phyloP scores from a whole-genome alignment of 1,139 yeast genomes.

The Taphrina betulina region DNA sequence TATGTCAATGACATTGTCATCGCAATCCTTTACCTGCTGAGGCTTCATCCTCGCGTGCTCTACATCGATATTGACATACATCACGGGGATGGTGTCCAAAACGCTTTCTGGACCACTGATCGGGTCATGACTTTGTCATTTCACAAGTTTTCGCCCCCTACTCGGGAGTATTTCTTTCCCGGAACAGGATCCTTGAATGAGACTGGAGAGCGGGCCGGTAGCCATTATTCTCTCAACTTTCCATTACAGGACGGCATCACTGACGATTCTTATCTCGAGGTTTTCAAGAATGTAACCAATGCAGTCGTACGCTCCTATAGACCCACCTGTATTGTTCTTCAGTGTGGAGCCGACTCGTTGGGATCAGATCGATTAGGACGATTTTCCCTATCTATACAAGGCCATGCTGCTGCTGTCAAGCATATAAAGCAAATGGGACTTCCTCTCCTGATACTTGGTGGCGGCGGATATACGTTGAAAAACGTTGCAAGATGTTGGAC shows the following conservation, averaged over 20 bases:
- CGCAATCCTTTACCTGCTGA: slow-evolving; percentile 81
- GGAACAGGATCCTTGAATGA: slow-evolving; percentile 93
- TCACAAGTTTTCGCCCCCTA: slow-evolving; percentile 62
- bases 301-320: slow-evolving; percentile 90
- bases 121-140: slow-evolving; percentile 96
- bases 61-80: slow-evolving; percentile 95
- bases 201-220: slow-evolving; percentile 85
- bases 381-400: slow-evolving; percentile 85
- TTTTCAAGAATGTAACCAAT: slow-evolving; percentile 80
- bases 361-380: slow-evolving; percentile 91
- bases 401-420: slow-evolving; percentile 94
- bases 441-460: slow-evolving; percentile 91
- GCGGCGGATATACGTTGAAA: slow-evolving; percentile 97
- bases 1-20: slow-evolving; percentile 86
- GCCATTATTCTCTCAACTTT: slow-evolving; percentile 79
- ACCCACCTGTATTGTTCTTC: slow-evolving; percentile 87
- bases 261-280: slow-evolving; percentile 78
- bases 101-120: slow-evolving; percentile 94
- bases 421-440: slow-evolving; percentile 81
- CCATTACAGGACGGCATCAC: slow-evolving; percentile 92
- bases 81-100: slow-evolving; percentile 98
- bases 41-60: slow-evolving; percentile 92
- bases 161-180: slow-evolving; percentile 94
- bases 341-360: slow-evolving; percentile 87
- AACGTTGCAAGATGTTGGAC: slow-evolving; percentile 95